Evolutionary conservation across 306 rosid genomes (phyloP), one percentile per base, ranked within the genome.

Genomic region (Geum urbanum): DNA sequence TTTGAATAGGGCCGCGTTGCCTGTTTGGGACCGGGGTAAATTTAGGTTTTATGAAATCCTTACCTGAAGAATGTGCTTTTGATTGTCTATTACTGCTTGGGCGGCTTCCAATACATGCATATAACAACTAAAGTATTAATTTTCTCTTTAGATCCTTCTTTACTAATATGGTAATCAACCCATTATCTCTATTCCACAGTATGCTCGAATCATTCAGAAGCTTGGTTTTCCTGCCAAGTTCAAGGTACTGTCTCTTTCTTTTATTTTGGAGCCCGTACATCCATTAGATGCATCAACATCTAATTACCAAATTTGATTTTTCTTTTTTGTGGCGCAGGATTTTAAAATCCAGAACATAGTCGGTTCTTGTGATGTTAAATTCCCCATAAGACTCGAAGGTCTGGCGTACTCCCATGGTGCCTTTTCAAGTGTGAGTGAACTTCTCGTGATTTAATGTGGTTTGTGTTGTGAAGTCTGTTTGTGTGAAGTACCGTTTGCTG

Each of bases 321-420:
- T n/a, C n/a, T n/a, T 12, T 47, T 39, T 48, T 6, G 56, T 44
- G 53, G 49, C 72, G 57, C 56, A 88, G 95, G 91, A 86, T 71
- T 92, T 92, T 72, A 92, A 92, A 80, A 92, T 92, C 74, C 96
- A 92, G 82, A 92, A 92, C 74, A 92, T 92, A 54, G 97, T 92
- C 49, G 97, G 94, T 55, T 92, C 96, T 8, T 88, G 97, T 72
- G 98, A 90, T 74, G 97, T 92, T 45, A 90, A 92, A 85, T 92
- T 92, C 63, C 96, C 97, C 48, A 92, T 92, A 47, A 82, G 98
- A 76, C 88, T 92, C 5, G 98, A 90, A 84, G 98, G 94, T 59
- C 94, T 92, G 82, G 89, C 90, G 11, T 88, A 85, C 79, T 92
- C 98, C 27, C 97, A 92, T 50, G 84, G 90, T 76, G 94, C 96